Evolutionary conservation across 2,329 filamentous ascomycete species (phyloP).

Genomic region (Orbilia javanica): DNA sequence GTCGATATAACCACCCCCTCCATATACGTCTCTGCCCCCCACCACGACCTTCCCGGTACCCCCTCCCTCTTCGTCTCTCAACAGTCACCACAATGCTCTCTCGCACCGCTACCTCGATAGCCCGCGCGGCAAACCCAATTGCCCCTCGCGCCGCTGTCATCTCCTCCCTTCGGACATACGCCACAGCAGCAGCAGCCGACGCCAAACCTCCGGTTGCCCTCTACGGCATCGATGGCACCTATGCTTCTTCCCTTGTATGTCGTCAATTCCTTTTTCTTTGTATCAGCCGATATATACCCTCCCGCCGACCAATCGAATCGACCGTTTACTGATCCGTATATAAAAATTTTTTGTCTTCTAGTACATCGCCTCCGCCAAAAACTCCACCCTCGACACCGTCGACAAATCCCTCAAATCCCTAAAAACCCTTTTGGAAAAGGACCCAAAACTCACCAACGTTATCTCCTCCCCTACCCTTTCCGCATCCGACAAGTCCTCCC

Average conservation of each 20-base stretch:
- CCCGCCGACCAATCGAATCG: constrained; percentile 8
- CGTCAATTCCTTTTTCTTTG: neutral
- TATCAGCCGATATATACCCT: neutral
- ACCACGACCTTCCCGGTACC: constrained; percentile 8
- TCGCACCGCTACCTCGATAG: constrained; percentile 55
- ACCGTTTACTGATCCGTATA: neutral
- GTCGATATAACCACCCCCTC: constrained; percentile 31
- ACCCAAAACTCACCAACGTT: constrained; percentile 82
- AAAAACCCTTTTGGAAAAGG: constrained; percentile 79
- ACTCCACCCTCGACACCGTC: constrained; percentile 83
- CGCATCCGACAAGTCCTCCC: constrained; percentile 82
- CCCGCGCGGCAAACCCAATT: constrained; percentile 67
- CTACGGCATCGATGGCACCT: constrained; percentile 97
- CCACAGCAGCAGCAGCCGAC: constrained; percentile 71
- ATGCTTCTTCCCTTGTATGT: constrained; percentile 96
- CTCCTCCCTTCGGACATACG: constrained; percentile 77
- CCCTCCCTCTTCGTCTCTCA: neutral
- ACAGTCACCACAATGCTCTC: constrained; percentile 46
- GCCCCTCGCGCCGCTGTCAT: constrained; percentile 74
- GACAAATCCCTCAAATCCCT: constrained; percentile 83
- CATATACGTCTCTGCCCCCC: constrained; percentile 20
- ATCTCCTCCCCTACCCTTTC: constrained; percentile 84
- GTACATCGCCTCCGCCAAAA: constrained; percentile 96
- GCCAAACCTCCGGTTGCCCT: constrained; percentile 88
- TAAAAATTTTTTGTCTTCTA: constrained; percentile 65